These are phyloP conservation scores for Cladosporium sphaerospermum DNA, from an alignment of 2,329 filamentous ascomycete species.

Conservation along the genomic window DNA sequence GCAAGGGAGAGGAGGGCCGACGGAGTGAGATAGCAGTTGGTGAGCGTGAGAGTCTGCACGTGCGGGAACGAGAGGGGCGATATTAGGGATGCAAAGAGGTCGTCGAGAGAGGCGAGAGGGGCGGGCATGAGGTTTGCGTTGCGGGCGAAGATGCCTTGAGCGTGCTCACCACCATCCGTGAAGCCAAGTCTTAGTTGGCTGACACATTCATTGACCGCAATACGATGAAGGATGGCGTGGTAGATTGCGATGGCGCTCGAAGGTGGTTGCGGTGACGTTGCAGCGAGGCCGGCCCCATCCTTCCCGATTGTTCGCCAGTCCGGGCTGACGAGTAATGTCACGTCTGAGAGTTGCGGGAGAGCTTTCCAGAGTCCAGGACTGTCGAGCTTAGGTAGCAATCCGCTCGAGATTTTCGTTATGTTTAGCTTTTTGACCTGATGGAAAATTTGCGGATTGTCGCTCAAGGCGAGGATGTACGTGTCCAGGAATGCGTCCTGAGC, in stretches of 20 bases:
- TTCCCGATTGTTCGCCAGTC: constrained; percentile 59
- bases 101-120: constrained; percentile 41
- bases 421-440: constrained; percentile 52
- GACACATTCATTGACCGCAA: constrained; percentile 38
- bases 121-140: constrained; percentile 59
- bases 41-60: constrained; percentile 54
- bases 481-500: constrained; percentile 62
- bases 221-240: constrained; percentile 42
- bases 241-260: constrained; percentile 47
- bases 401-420: constrained; percentile 59
- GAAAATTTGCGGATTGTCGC: constrained; percentile 54
- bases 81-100: constrained; percentile 33
- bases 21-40: constrained; percentile 64
- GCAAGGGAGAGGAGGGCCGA: constrained; percentile 50
- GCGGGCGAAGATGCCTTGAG: constrained; percentile 54
- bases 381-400: constrained; percentile 51
- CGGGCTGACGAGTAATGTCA: constrained; percentile 57
- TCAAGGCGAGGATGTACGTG: constrained; percentile 59
- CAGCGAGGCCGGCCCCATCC: constrained; percentile 45
- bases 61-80: constrained; percentile 42
- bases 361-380: constrained; percentile 57
- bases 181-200: constrained; percentile 59
- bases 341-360: constrained; percentile 47
- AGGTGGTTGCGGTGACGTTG: constrained; percentile 46
- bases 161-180: constrained; percentile 62